phyloP scores from a whole-genome alignment of 306 rosid genomes.

The Lotus japonicus region DNA sequence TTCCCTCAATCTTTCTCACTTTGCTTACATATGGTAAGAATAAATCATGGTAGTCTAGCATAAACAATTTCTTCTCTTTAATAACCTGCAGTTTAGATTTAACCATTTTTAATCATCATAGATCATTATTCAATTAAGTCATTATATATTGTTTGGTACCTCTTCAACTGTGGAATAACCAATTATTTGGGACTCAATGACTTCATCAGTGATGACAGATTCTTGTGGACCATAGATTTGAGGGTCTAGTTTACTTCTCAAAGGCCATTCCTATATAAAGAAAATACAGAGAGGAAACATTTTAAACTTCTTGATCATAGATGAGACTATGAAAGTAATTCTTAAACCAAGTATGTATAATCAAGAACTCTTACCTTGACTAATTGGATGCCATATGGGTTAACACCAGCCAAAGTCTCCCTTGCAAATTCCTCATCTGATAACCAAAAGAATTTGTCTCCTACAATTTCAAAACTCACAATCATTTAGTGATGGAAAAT shows the following conservation, averaged over 20 bases:
- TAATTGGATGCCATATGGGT: conserved; percentile 37
- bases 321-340: background rate
- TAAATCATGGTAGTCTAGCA: conserved; percentile 44
- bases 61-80: conserved; percentile 32
- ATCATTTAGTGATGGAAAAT: background rate
- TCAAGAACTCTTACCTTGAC: conserved; percentile 26
- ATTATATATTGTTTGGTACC: conserved; percentile 14
- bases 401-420: conserved; percentile 48
- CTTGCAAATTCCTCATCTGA: conserved; percentile 66
- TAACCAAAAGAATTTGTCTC: conserved; percentile 77
- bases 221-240: conserved; percentile 37
- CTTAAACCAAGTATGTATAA: background rate
- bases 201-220: conserved; percentile 45
- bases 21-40: conserved; percentile 42
- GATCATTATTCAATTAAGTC: background rate
- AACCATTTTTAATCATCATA: background rate
- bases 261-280: conserved; percentile 40
- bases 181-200: conserved; percentile 29
- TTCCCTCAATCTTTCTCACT: conserved; percentile 33
- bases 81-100: conserved; percentile 27
- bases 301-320: background rate
- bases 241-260: conserved; percentile 34
- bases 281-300: background rate
- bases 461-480: conserved; percentile 27
- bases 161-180: conserved; percentile 33